Base-by-base conservation (phyloP, 2,329 filamentous ascomycete genomes). In the Dryadomyces quercus-mongolicae region DNA sequence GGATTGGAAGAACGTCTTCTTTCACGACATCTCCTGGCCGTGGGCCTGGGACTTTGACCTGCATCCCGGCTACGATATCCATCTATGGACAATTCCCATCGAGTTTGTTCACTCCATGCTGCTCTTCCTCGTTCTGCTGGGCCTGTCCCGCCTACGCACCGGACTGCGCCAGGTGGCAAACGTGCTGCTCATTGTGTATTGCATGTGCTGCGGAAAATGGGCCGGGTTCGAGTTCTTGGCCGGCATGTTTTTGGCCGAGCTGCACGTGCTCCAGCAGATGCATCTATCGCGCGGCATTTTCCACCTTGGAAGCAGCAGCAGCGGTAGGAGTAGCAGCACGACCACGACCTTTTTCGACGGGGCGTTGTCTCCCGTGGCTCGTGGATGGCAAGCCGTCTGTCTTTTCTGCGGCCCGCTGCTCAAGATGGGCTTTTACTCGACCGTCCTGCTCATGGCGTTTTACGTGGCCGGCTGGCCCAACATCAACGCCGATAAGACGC, bases 21-120 rank as follows among this genome's bases (percentile, higher is more conserved):
- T 69, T 52, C 64, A 64, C 53, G 61, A 62, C 56, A 64, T 68
- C 47, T 62, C 62, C 20, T 69, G 67, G 64, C 64, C 65, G 15
- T 68, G 67, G 66, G 60, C 61, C 3, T 69, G 66, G 66, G 66
- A 70, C 40, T 51, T 49, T 2, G 63, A 68, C 53, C 53, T 70
- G 51, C 62, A 62, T 21, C 67, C 66, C 7, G 62, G 59, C 6
- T 75, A 73, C 56, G 70, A 74, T 55, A 62, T 70, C 9, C 72
- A 74, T 53, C 64, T 75, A 16, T 76, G 73, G 74, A 75, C 73
- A 1, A 73, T 76, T 18, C 71, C 74, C 1, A 67, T 74, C 54
- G 73, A 76, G 54, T 71, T 74, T 52, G 69, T 65, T 25, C 68
- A 73, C 60, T 75, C 73, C 9, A 67, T 74, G 66, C 59, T 72